These are phyloP conservation scores for Phytomonas sp. DNA, from an alignment of 208 protist genomes.

Conservation along the genomic window DNA sequence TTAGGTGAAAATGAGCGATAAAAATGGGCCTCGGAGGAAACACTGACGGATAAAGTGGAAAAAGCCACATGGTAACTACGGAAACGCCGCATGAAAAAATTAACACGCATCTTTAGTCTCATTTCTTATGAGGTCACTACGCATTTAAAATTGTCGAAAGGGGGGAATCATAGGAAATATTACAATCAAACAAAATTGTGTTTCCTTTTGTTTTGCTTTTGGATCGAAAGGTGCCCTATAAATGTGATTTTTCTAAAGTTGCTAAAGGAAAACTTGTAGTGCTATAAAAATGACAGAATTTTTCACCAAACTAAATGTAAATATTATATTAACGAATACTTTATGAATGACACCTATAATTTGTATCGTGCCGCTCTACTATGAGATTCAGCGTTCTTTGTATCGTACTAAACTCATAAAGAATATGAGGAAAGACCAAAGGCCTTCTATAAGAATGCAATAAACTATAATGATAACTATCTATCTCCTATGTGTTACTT, in stretches of 20 bases:
- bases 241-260: not conserved
- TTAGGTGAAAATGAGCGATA: not conserved
- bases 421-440: conserved; percentile 5
- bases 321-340: not conserved
- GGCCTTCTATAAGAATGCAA: not conserved
- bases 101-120: not conserved
- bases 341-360: not conserved
- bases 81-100: not conserved
- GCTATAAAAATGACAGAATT: not conserved
- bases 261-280: not conserved
- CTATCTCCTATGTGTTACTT: not conserved
- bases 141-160: not conserved
- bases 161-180: not conserved
- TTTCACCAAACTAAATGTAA: not conserved
- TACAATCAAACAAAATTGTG: not conserved
- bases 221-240: not conserved
- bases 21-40: not conserved
- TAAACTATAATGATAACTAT: not conserved
- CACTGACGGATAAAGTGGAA: not conserved
- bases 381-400: not conserved
- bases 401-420: not conserved
- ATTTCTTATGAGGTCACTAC: not conserved
- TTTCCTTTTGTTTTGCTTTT: not conserved
- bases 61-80: not conserved
- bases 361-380: not conserved